A percentile compares a stretch with the other conserved stretches of the same genome.
Evolutionary conservation across 257 asterid species (phyloP).

Genomic region (Osmanthus fragrans): DNA sequence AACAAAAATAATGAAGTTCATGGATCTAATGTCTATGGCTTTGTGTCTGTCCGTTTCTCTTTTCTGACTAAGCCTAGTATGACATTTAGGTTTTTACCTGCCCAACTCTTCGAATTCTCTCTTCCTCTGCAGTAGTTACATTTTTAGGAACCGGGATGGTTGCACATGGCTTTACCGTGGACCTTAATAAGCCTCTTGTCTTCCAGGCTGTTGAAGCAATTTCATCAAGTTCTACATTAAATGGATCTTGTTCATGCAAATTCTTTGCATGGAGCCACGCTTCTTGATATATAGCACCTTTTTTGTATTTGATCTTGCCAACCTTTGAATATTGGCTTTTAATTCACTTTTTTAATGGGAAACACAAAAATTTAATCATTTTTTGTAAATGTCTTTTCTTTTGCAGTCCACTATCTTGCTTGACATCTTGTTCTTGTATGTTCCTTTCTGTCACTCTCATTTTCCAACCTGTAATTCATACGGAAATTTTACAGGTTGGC

Average conservation of each 20-base stretch:
- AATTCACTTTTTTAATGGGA: background rate
- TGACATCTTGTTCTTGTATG: background rate
- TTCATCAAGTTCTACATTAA: background rate
- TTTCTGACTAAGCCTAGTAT: constrained; percentile 1
- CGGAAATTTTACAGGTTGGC: constrained; percentile 61
- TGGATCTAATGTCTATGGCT: background rate
- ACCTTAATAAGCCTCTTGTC: constrained; percentile 70
- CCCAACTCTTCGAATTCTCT: background rate
- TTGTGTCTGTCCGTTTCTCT: background rate
- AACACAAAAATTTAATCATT: background rate
- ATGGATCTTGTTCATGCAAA: background rate
- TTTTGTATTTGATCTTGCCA: background rate
- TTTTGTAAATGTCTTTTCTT: background rate
- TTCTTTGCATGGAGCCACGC: background rate
- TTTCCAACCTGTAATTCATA: background rate
- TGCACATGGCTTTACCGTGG: constrained; percentile 56
- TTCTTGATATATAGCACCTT: background rate
- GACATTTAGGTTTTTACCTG: background rate
- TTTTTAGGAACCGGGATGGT: constrained; percentile 48
- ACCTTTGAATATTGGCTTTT: background rate
- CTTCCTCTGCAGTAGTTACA: background rate
- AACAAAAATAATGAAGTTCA: background rate
- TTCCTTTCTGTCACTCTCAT: background rate
- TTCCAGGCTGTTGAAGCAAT: constrained; percentile 36
- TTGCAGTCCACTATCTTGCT: background rate